Evolutionary conservation across 1,284 basidiomycete species (phyloP), one percentile per base, ranked within the genome.

Genomic region (Trichosporon coremiiforme): DNA sequence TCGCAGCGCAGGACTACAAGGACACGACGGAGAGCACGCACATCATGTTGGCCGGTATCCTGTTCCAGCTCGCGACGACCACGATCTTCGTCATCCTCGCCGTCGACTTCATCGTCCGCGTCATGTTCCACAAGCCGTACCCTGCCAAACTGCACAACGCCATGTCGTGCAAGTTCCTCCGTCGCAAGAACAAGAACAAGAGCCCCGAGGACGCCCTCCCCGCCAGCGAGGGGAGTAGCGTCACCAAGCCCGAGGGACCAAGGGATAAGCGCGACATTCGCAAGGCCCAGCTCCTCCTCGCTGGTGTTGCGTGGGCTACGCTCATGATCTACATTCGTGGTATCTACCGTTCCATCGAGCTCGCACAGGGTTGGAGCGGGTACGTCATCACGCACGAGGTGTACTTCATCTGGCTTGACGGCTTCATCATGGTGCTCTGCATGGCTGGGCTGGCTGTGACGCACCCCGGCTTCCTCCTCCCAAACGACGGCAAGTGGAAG

Each of bases 21-120:
- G 62, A 70, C 69, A 77, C 76, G 2, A 69, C 66, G 12, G 47
- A 38, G 13, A 69, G 65, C 47, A 77, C 76, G 12, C 68, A 70
- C 31, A 72, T 77, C 68, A 77, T 83, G 81, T 79, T 84, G n/a
- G 80, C 76, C 2, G 82, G 82, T 67, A 84, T 84, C 75, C 74
- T 80, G 71, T 77, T 83, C 73, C 82, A 84, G 67, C 75, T 83
- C 31, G 73, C 75, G 50, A 71, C 76, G 45, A 83, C 80, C 73
- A 69, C 74, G 71, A 69, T 83, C 67, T 82, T 82, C 69, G 66
- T 76, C 50, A 53, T 60, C 45, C 73, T 79, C 66, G 80, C 75
- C 9, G 36, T 77, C 35, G 80, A 80, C 72, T 80, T 82, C 60
- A 72, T 75, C 53, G 63, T 78, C 55, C 75, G 81, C 38, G 72